Evolutionary conservation across 2,329 filamentous ascomycete genomes (phyloP).

Genomic region (Ceratocystis lukuohia): DNA sequence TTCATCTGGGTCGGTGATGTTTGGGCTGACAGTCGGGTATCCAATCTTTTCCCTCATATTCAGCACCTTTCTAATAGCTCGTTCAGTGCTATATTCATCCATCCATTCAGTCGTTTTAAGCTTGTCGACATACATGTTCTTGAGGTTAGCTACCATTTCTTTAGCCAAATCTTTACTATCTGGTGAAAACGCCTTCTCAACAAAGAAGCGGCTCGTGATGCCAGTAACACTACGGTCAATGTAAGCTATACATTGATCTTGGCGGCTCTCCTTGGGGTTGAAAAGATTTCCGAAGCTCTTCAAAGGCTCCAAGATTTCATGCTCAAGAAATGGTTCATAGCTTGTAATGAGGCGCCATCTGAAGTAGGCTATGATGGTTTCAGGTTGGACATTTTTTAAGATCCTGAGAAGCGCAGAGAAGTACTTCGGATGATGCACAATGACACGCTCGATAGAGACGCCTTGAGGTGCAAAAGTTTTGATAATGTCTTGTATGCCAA

Average conservation of each 20-base stretch:
- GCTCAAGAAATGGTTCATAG: conserved; percentile 42
- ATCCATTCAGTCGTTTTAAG: conserved; percentile 50
- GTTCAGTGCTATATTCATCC: conserved; percentile 44
- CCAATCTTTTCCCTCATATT: conserved; percentile 59
- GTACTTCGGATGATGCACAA: conserved; percentile 48
- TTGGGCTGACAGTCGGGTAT: conserved; percentile 49
- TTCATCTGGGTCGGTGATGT: conserved; percentile 44
- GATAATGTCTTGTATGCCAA: conserved; percentile 42
- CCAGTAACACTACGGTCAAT: conserved; percentile 49
- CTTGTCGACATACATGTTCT: conserved; percentile 48
- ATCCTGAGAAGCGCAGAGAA: conserved; percentile 44
- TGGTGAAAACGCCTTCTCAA: conserved; percentile 54
- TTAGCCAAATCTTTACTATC: conserved; percentile 56
- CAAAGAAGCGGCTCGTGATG: conserved; percentile 58
- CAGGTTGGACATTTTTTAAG: conserved; percentile 38
- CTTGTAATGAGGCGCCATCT: conserved; percentile 48
- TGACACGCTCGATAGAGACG: conserved; percentile 35
- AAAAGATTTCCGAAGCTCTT: conserved; percentile 48
- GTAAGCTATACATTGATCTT: conserved; percentile 47
- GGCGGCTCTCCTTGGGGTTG: conserved; percentile 27
- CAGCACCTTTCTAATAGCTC: conserved; percentile 50
- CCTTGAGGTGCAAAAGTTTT: conserved; percentile 29
- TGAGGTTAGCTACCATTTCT: conserved; percentile 57
- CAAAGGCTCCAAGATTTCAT: conserved; percentile 47
- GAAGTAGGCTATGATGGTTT: conserved; percentile 47